Percentiles rank a stretch among this genome's conserved stretches.
These are phyloP conservation scores for Cladorrhinum sp. DNA, from an alignment of 2,329 filamentous ascomycete species.

Conservation along the genomic window DNA sequence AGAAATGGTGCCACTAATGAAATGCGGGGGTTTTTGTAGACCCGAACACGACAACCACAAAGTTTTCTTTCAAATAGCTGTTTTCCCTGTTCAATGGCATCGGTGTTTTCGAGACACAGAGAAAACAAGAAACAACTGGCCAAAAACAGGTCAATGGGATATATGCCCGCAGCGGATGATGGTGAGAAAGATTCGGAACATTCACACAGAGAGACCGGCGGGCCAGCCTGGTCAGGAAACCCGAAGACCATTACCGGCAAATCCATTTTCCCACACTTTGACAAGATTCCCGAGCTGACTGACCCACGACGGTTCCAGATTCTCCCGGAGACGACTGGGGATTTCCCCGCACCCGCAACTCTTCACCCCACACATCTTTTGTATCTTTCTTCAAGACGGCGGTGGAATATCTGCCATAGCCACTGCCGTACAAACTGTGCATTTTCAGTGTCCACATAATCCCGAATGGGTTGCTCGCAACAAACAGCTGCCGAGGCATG, in stretches of 20 bases:
- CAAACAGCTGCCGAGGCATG: slow-evolving; percentile 23
- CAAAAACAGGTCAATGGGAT: neutral
- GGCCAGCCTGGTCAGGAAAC: neutral
- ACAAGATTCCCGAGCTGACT: slow-evolving; percentile 9
- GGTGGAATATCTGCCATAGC: slow-evolving; percentile 7
- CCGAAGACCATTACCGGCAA: slow-evolving; percentile 18
- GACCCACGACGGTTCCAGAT: slow-evolving; percentile 11
- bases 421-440: neutral
- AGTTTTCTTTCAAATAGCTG: neutral
- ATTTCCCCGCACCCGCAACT: slow-evolving; percentile 21
- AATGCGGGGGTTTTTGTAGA: slow-evolving; percentile 17
- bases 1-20: neutral
- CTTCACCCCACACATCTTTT: slow-evolving; percentile 17
- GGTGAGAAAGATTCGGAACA: neutral
- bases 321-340: slow-evolving; percentile 18
- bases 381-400: neutral
- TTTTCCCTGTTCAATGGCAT: neutral
- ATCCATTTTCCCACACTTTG: slow-evolving; percentile 24
- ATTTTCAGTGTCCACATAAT: slow-evolving; percentile 3
- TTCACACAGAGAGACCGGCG: neutral
- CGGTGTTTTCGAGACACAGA: neutral
- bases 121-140: neutral
- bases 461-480: slow-evolving; percentile 3
- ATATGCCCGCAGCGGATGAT: neutral
- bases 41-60: slow-evolving; percentile 6